Evolutionary conservation across 805 yeast genomes (phyloP).

Genomic region (Schwanniomyces sp.): DNA sequence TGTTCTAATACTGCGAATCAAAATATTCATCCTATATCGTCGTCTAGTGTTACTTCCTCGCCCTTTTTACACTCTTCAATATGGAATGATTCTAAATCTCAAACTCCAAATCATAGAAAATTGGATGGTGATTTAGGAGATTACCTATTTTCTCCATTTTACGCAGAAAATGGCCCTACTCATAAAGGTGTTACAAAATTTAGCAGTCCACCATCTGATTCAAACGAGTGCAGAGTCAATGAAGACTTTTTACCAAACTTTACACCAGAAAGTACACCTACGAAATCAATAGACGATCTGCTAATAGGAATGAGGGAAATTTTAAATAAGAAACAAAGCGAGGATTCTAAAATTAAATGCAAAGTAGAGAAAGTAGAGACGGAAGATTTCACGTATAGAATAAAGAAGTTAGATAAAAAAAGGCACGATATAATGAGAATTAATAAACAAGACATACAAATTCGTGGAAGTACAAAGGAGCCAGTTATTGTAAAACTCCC

Average conservation of each 20-base stretch:
- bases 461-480: not conserved
- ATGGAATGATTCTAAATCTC: constrained; percentile 5
- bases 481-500: constrained; percentile 7
- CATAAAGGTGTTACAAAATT: not conserved
- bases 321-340: not conserved
- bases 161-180: not conserved
- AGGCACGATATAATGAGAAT: not conserved
- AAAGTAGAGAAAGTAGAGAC: not conserved
- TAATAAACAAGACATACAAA: not conserved
- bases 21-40: not conserved
- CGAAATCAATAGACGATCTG: not conserved
- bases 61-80: constrained; percentile 1
- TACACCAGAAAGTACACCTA: not conserved
- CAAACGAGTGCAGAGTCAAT: constrained; percentile 13
- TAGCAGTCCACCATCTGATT: constrained; percentile 7
- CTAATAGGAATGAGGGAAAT: not conserved
- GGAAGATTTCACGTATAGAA: not conserved
- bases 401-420: constrained; percentile 1
- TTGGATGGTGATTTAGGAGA: not conserved
- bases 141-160: constrained; percentile 5
- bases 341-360: not conserved
- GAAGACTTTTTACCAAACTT: constrained; percentile 15
- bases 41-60: not conserved
- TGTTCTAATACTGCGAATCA: not conserved
- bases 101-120: not conserved